Conservation (phyloP, 306 rosid species). For the Heteromeles arbutifolia region DNA sequence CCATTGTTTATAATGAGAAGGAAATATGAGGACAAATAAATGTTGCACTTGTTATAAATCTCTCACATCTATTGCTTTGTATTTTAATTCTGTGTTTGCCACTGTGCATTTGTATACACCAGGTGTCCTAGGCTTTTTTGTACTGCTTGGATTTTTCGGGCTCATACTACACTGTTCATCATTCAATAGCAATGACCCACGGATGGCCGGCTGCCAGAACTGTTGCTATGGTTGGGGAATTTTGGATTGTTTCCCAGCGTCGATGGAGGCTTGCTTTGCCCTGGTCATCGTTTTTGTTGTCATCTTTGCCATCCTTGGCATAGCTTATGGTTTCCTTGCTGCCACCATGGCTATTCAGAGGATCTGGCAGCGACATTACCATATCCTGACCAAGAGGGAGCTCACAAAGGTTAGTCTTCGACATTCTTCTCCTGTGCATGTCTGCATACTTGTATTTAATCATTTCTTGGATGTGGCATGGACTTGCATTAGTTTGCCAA, state of each 20-base stretch:
- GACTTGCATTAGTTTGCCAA: not conserved
- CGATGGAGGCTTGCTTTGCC: conserved; percentile 99
- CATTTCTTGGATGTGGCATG: not conserved
- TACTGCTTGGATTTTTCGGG: conserved; percentile 92
- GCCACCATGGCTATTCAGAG: conserved; percentile 96
- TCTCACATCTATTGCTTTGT: not conserved
- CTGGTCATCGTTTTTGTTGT: conserved; percentile 84
- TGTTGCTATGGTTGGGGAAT: conserved; percentile 99
- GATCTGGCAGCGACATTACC: conserved; percentile 99
- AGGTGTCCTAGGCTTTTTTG: conserved; percentile 96
- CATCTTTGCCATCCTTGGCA: conserved; percentile 95
- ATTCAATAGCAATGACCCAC: conserved; percentile 74
- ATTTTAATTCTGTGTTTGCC: not conserved
- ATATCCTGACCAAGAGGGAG: conserved; percentile 94
- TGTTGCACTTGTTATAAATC: not conserved
- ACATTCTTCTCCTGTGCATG: not conserved
- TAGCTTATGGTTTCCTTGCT: conserved; percentile 95
- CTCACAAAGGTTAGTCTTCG: conserved; percentile 65
- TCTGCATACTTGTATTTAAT: not conserved
- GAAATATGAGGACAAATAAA: not conserved
- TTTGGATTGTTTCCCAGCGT: conserved; percentile 98
- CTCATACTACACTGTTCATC: conserved; percentile 90
- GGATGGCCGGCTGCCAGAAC: conserved; percentile 98
- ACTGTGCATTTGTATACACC: conserved; percentile 13
- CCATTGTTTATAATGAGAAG: not conserved